Conservation (phyloP, 345 rosid species). For the Clarkia xantiana region DNA sequence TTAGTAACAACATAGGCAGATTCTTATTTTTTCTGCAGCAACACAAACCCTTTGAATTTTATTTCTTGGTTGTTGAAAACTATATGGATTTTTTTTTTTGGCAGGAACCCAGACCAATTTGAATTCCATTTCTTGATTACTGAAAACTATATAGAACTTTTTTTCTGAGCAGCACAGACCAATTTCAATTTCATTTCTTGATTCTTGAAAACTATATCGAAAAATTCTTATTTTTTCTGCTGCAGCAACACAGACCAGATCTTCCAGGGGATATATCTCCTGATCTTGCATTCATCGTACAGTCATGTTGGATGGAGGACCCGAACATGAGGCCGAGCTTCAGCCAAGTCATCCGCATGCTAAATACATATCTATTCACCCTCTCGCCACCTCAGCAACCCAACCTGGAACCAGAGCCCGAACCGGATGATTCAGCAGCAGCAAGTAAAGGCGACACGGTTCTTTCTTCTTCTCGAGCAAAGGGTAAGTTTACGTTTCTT, state of each 20-base stretch:
- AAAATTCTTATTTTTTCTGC: too few relatives aligned
- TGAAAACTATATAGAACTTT: too few relatives aligned
- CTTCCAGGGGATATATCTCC: constrained; percentile 65
- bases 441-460: constrained; percentile 46
- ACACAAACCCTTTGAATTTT: too few relatives aligned
- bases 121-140: too few relatives aligned
- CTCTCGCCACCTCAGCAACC: constrained; percentile 32
- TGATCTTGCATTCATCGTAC: constrained; percentile 70
- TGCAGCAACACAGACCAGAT: constrained; percentile 80
- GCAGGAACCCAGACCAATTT: too few relatives aligned
- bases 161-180: too few relatives aligned
- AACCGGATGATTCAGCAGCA: constrained; percentile 22
- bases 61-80: too few relatives aligned
- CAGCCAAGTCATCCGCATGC: constrained; percentile 87
- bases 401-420: constrained; percentile 26
- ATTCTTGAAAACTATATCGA: too few relatives aligned
- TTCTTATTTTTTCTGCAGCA: too few relatives aligned
- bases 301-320: constrained; percentile 96
- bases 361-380: constrained; percentile 62
- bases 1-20: too few relatives aligned
- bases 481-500: constrained; percentile 74
- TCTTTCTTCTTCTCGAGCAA: constrained; percentile 50
- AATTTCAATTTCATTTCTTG: too few relatives aligned
- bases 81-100: too few relatives aligned
- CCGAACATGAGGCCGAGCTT: constrained; percentile 94